Evolutionary conservation across 148 eudicot genomes (phyloP).

Genomic region (Fagopyrum esculentum): DNA sequence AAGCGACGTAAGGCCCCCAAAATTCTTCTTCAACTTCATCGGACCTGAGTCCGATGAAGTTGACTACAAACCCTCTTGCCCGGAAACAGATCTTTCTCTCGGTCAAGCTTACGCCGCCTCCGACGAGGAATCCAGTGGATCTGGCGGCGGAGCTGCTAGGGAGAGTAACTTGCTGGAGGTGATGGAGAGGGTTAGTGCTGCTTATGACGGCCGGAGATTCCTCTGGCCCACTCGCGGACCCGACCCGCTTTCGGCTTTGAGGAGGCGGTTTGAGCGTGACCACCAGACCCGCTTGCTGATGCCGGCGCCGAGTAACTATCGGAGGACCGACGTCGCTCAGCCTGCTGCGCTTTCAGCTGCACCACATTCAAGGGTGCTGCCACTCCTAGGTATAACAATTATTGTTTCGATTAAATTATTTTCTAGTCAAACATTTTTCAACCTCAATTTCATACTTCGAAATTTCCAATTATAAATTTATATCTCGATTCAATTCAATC

Average conservation of each 20-base stretch:
- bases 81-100: not conserved
- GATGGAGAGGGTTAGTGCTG: not conserved
- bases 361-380: not conserved
- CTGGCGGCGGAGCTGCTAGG: not conserved
- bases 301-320: constrained; percentile 1
- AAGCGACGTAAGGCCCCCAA: not conserved
- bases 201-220: not conserved
- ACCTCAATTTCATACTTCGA: no score
- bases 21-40: not conserved
- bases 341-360: not conserved
- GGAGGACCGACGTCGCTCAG: not conserved
- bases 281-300: not conserved
- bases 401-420: no score
- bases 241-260: not conserved
- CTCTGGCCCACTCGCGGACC: not conserved
- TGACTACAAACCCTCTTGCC: not conserved
- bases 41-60: not conserved
- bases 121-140: no score
- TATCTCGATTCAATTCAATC: no score
- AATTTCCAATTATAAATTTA: no score
- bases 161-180: not conserved
- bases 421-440: no score
- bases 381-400: not conserved
- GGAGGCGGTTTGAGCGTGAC: not conserved
- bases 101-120: not conserved